phyloP scores from a whole-genome alignment of 2,329 filamentous ascomycete genomes.

The Aspergillus sp. region DNA sequence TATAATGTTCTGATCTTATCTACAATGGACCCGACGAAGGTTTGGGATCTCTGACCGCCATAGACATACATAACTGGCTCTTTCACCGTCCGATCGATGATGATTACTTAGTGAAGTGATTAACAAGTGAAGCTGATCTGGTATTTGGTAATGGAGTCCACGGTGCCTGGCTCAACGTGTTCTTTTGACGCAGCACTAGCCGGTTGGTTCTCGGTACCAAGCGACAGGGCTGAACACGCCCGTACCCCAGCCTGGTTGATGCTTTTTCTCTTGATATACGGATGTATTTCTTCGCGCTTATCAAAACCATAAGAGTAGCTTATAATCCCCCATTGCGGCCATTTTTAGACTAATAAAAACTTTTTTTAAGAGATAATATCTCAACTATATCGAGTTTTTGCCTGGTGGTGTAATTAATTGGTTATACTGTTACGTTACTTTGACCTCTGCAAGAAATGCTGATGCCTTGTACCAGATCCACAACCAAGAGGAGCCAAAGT shows the following conservation, averaged over 20 bases:
- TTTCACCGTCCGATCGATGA: background rate
- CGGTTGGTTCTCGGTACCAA: slow-evolving; percentile 14
- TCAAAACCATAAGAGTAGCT: background rate
- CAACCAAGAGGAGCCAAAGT: slow-evolving; percentile 3
- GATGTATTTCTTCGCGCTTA: background rate
- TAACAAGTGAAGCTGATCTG: background rate
- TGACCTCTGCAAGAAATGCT: slow-evolving; percentile 7
- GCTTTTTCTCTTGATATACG: background rate
- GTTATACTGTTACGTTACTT: slow-evolving; percentile 1
- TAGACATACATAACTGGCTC: background rate
- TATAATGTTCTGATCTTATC: background rate
- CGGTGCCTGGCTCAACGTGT: slow-evolving; percentile 21
- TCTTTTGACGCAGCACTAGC: slow-evolving; percentile 15
- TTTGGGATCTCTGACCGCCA: background rate
- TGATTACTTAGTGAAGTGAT: no score
- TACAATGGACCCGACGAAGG: no score
- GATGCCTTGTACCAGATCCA: slow-evolving; percentile 11
- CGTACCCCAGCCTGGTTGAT: slow-evolving; percentile 1
- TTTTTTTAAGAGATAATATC: background rate
- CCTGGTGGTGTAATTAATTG: background rate
- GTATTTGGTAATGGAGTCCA: background rate
- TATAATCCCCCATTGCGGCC: background rate
- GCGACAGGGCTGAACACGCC: slow-evolving; percentile 23
- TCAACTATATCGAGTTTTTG: background rate
- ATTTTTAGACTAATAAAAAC: background rate